Percentiles rank a stretch among this genome's conserved stretches.
These are phyloP conservation scores for Peronospora farinosa DNA, from an alignment of 352 stramenopile genomes.

Conservation along the genomic window DNA sequence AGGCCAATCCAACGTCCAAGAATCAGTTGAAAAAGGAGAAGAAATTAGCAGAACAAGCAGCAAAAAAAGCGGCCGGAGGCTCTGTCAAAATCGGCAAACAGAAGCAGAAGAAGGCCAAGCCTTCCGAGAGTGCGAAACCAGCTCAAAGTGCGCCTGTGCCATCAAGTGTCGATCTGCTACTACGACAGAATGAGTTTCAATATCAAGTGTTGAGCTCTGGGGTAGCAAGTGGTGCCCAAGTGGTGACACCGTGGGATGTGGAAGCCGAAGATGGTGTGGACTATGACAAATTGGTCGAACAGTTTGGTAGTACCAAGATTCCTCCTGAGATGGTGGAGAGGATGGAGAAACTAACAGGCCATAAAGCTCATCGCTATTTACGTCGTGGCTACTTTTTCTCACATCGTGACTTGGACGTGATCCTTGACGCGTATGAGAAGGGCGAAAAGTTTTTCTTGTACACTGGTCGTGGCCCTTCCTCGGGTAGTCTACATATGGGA, in stretches of 20 bases:
- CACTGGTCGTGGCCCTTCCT: conserved; percentile 97
- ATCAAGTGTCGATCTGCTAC: conserved; percentile 46
- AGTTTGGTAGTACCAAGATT: conserved; percentile 96
- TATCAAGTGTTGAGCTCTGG: conserved; percentile 52
- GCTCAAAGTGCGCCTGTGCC: conserved; percentile 53
- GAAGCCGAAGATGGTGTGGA: conserved; percentile 95
- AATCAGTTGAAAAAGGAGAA: conserved; percentile 87
- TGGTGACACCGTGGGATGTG: conserved; percentile 91
- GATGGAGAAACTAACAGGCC: conserved; percentile 93
- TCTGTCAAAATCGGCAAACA: conserved; percentile 32
- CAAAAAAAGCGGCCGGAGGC: conserved; percentile 38
- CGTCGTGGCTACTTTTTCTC: conserved; percentile 99
- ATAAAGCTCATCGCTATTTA: conserved; percentile 94
- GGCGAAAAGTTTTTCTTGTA: conserved; percentile 99
- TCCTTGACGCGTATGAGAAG: conserved; percentile 93
- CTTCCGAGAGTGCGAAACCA: conserved; percentile 68
- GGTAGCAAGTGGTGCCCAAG: conserved; percentile 54
- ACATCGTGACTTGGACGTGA: conserved; percentile 95
- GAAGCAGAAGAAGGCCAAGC: conserved; percentile 51
- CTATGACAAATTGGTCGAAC: conserved; percentile 98
- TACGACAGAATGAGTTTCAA: conserved; percentile 73
- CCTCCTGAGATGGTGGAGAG: conserved; percentile 88
- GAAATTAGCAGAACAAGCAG: conserved; percentile 66
- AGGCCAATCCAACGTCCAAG: conserved; percentile 58
- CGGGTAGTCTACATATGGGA: conserved; percentile 96